Base-by-base conservation (phyloP, 2,329 filamentous ascomycete species). In the Paraconiothyrium brasiliense region DNA sequence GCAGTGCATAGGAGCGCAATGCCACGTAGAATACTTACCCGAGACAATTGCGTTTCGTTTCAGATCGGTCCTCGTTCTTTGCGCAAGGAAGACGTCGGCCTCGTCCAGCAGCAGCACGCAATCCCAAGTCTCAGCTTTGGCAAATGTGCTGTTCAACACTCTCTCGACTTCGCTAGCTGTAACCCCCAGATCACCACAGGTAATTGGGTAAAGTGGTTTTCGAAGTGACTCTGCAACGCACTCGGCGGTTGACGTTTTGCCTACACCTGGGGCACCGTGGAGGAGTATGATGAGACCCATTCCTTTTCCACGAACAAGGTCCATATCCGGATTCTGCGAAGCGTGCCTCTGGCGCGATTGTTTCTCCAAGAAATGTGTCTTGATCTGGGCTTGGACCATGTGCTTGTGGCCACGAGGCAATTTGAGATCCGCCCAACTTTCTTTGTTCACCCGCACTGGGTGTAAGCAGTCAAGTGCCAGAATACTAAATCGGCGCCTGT, bases 51-150 rank as follows among this genome's bases (percentile, higher is more conserved):
- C 54, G 51, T 66, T 66, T 14, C 63, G 63, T 34, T 61, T 49
- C 34, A 64, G 47, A 34, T 55, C 58, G 8, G 34, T 43, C n/a
- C 20, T 27, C n/a, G 35, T 57, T 2, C 85, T 82, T 52, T 80
- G 71, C 71, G 86, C 83, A 10, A 88, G 5, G 8, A 34, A 49
- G 24, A 49, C 27, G 24, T 49, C 47, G 4, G 52, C 52, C 30
- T 60, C 58, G 30, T 60, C 58, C 9, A 60, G 58, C 4, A 60
- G 39, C 85, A 87, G 79, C 9, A 87, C 79, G 34, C 81, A 85
- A 16, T 80, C 82, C 73, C 82, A 86, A 14, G 81, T 81, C 13
- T 48, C 30, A 14, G 46, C 56, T 13, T 49, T 24, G 2, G 22
- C 20, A n/a, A 58, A 47, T 2, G 44, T 27, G 13, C 16, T 16